These are phyloP conservation scores for Lactarius psammicola DNA, from an alignment of 768 basidiomycete species.

Conservation along the genomic window DNA sequence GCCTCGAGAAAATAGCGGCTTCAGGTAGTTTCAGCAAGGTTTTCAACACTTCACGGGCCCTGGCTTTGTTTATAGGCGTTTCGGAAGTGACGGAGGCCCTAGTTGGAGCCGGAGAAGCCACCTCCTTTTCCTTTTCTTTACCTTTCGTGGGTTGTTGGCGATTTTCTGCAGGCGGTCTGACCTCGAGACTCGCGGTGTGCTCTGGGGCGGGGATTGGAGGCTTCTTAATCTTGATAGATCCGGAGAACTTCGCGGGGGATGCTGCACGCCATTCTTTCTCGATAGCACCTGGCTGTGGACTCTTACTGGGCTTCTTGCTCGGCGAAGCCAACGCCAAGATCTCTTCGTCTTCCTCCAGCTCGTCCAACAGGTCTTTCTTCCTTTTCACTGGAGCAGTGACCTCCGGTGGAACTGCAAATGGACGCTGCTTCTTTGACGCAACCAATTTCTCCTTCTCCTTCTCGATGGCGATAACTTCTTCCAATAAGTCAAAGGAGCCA, in stretches of 20 bases:
- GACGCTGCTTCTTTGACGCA: conserved; percentile 29
- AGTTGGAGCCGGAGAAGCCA: conserved; percentile 33
- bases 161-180: conserved; percentile 28
- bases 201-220: conserved; percentile 9
- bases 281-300: conserved; percentile 29
- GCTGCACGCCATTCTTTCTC: conserved; percentile 21
- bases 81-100: conserved; percentile 37
- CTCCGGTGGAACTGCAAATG: conserved; percentile 30
- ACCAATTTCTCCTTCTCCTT: conserved; percentile 34
- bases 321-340: conserved; percentile 62
- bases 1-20: conserved; percentile 67
- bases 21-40: conserved; percentile 60
- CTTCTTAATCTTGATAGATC: conserved; percentile 28
- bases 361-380: conserved; percentile 46
- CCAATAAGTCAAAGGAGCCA: conserved; percentile 76
- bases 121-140: conserved; percentile 64
- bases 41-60: conserved; percentile 72
- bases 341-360: conserved; percentile 53
- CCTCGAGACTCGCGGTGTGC: conserved; percentile 10
- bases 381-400: conserved; percentile 39
- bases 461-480: conserved; percentile 81
- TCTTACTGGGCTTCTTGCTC: conserved; percentile 50
- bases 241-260: conserved; percentile 19
- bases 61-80: conserved; percentile 75
- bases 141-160: conserved; percentile 46